Evolutionary conservation across 2,329 filamentous ascomycete genomes (phyloP).

Genomic region (Penicillium sp.): DNA sequence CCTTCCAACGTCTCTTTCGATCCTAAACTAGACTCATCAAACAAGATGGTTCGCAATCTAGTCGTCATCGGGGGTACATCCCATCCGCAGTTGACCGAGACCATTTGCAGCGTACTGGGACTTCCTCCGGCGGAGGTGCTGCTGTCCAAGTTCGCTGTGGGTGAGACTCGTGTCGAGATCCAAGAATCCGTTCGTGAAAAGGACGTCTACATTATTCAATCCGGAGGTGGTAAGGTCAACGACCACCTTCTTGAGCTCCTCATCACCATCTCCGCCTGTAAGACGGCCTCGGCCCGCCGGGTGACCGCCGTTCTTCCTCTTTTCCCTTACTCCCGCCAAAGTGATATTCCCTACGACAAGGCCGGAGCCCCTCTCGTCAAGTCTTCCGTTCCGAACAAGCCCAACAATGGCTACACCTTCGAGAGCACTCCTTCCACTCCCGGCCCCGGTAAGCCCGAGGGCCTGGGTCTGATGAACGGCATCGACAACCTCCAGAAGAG

Average conservation of each 20-base stretch:
- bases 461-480: slow-evolving; percentile 65
- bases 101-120: slow-evolving; percentile 83
- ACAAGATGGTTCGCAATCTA: slow-evolving; percentile 85
- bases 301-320: slow-evolving; percentile 93
- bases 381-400: slow-evolving; percentile 48
- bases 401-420: slow-evolving; percentile 70
- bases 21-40: slow-evolving; percentile 7
- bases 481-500: slow-evolving; percentile 70
- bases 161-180: slow-evolving; percentile 93
- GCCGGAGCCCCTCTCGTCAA: slow-evolving; percentile 82
- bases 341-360: slow-evolving; percentile 97
- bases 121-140: slow-evolving; percentile 82
- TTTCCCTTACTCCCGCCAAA: slow-evolving; percentile 95
- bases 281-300: slow-evolving; percentile 85
- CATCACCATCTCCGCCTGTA: slow-evolving; percentile 98
- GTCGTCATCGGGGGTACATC: slow-evolving; percentile 91
- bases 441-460: slow-evolving; percentile 68
- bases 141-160: slow-evolving; percentile 88
- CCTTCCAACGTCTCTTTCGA: slow-evolving; percentile 15
- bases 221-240: slow-evolving; percentile 88
- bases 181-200: slow-evolving; percentile 95
- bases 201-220: slow-evolving; percentile 98
- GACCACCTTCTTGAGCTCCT: slow-evolving; percentile 95
- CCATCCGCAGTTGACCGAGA: slow-evolving; percentile 83
- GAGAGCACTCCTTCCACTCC: slow-evolving; percentile 90